Evolutionary conservation across 306 rosid genomes (phyloP).

Genomic region (Medicago arabica): DNA sequence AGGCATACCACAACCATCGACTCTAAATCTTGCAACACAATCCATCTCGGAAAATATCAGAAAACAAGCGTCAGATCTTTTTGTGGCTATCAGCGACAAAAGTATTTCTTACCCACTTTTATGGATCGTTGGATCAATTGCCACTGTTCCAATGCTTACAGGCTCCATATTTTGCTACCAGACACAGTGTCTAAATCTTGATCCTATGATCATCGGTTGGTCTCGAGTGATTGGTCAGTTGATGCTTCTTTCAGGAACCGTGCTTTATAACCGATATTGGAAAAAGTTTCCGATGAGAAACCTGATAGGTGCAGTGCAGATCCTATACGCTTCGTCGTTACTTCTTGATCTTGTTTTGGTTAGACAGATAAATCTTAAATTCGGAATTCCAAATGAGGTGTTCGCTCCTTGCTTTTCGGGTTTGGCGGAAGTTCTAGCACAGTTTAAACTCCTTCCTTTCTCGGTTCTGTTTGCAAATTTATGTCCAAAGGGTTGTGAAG

Average conservation of each 20-base stretch:
- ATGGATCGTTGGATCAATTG: constrained; percentile 82
- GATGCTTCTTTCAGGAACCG: constrained; percentile 71
- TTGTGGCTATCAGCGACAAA: constrained; percentile 55
- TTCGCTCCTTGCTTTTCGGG: constrained; percentile 79
- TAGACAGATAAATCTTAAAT: constrained; percentile 64
- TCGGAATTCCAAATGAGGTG: constrained; percentile 72
- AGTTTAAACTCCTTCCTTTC: constrained; percentile 87
- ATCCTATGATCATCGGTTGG: constrained; percentile 75
- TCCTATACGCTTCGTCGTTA: constrained; percentile 67
- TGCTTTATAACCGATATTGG: constrained; percentile 70
- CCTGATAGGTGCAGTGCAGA: constrained; percentile 64
- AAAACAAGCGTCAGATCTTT: constrained; percentile 60
- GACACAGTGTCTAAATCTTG: constrained; percentile 73
- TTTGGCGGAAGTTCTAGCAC: constrained; percentile 76
- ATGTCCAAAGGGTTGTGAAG: constrained; percentile 90
- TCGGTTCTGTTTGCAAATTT: constrained; percentile 65
- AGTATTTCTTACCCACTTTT: constrained; percentile 58
- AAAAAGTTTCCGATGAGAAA: constrained; percentile 65
- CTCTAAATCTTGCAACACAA: constrained; percentile 36
- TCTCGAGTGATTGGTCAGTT: constrained; percentile 81
- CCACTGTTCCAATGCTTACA: constrained; percentile 77
- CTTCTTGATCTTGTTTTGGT: constrained; percentile 82
- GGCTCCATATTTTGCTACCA: constrained; percentile 90
- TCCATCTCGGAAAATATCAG: constrained; percentile 57
- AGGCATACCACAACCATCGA: constrained; percentile 56